phyloP scores from a whole-genome alignment of 345 rosid species.

The Gossypium herbaceum region DNA sequence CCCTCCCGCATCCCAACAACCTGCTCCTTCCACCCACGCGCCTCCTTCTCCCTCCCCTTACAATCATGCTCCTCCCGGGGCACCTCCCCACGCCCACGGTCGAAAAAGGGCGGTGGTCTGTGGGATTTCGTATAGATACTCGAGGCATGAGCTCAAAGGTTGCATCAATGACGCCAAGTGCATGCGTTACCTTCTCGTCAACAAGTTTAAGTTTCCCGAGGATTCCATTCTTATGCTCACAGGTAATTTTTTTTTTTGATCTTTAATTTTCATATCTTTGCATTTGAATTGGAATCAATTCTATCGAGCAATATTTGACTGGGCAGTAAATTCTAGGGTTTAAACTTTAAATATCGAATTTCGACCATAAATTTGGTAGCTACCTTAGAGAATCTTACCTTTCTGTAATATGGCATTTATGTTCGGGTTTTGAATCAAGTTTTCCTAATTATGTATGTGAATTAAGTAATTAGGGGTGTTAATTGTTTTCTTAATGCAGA shows the following conservation, averaged over 20 bases:
- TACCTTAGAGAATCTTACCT: slow-evolving; percentile 9
- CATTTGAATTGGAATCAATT: slow-evolving; percentile 1
- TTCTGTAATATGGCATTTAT: neutral
- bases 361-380: neutral
- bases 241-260: slow-evolving; percentile 29
- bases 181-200: slow-evolving; percentile 76
- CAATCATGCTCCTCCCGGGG: slow-evolving; percentile 51
- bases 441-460: neutral
- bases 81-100: slow-evolving; percentile 58
- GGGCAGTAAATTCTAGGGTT: neutral
- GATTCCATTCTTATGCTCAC: slow-evolving; percentile 85
- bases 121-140: slow-evolving; percentile 72
- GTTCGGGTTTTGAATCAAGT: neutral
- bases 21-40: slow-evolving; percentile 21
- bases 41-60: slow-evolving; percentile 33
- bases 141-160: slow-evolving; percentile 83
- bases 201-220: slow-evolving; percentile 62
- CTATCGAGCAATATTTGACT: neutral
- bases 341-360: neutral
- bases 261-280: neutral
- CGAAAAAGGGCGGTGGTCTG: slow-evolving; percentile 78
- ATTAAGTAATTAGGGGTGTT: neutral
- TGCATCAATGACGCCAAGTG: slow-evolving; percentile 93
- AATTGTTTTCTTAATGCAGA: slow-evolving; percentile 41
- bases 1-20: slow-evolving; percentile 29